Evolutionary conservation across 805 yeast genomes (phyloP).

Genomic region (Candida silvicultrix): DNA sequence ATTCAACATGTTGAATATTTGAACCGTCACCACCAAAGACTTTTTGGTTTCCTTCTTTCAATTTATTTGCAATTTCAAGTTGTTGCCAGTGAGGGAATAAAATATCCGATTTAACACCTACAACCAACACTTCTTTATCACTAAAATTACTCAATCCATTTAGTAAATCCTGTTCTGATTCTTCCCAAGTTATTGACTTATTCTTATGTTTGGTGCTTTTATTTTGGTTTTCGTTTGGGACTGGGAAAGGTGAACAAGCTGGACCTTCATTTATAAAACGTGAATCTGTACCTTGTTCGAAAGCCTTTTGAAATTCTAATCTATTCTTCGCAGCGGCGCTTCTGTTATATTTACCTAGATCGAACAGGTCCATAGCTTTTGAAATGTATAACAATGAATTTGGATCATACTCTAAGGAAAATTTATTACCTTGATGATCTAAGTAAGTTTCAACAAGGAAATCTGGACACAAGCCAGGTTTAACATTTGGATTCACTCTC

Average conservation of each 20-base stretch:
- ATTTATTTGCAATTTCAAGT: conserved; percentile 62
- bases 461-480: conserved; percentile 91
- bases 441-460: conserved; percentile 87
- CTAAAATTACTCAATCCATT: conserved; percentile 60
- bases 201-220: conserved; percentile 38
- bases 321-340: conserved; percentile 36
- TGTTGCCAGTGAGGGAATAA: conserved; percentile 96
- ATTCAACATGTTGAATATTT: conserved; percentile 59
- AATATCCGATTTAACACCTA: conserved; percentile 92
- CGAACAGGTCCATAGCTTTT: conserved; percentile 94
- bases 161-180: conserved; percentile 52
- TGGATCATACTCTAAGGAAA: conserved; percentile 86
- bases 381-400: conserved; percentile 82
- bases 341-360: conserved; percentile 51
- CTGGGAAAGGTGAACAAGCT: conserved; percentile 9
- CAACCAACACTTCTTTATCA: conserved; percentile 61
- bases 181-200: conserved; percentile 55
- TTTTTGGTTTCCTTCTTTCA: conserved; percentile 29
- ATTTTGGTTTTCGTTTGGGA: conserved; percentile 26
- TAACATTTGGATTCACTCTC: conserved; percentile 68
- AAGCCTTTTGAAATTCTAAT: conserved; percentile 27
- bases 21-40: conserved; percentile 28
- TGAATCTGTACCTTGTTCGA: conserved; percentile 22
- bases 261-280: conserved; percentile 7
- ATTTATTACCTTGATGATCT: conserved; percentile 94